Evolutionary conservation across 2,329 filamentous ascomycete genomes (phyloP).

Genomic region (Diaporthe helianthi): DNA sequence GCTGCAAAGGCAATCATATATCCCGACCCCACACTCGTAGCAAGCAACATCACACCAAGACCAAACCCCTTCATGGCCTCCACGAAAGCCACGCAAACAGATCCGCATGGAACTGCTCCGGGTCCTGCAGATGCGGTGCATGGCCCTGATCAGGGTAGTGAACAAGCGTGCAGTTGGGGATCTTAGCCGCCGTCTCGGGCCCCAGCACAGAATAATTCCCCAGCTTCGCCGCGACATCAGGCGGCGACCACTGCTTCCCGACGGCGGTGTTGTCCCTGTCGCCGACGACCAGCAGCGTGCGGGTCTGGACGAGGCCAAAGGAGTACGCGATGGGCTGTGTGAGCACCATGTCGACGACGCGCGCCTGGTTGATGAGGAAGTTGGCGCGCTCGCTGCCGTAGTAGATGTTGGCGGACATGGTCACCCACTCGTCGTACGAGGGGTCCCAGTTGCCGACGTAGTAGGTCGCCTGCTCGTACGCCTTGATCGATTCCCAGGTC

Average conservation of each 20-base stretch:
- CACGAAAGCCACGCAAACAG: neutral
- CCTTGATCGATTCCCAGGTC: slow-evolving; percentile 13
- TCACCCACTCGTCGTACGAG: slow-evolving; percentile 18
- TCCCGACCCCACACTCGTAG: neutral
- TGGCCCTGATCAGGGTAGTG: slow-evolving; percentile 14
- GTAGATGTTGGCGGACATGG: slow-evolving; percentile 19
- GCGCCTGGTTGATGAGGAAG: slow-evolving; percentile 15
- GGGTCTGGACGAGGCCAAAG: neutral
- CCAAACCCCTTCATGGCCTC: neutral
- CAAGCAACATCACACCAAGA: too few species aligned
- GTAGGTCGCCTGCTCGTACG: slow-evolving; percentile 9
- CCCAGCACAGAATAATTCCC: slow-evolving; percentile 15
- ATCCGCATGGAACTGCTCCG: neutral
- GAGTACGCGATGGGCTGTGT: slow-evolving; percentile 23
- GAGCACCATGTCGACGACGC: slow-evolving; percentile 24
- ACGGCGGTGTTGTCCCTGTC: slow-evolving; percentile 17
- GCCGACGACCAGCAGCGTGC: neutral
- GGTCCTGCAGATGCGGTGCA: neutral
- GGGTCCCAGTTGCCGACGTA: slow-evolving; percentile 14
- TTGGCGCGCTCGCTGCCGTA: slow-evolving; percentile 13
- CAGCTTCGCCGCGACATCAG: neutral
- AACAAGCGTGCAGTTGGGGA: neutral
- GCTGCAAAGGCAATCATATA: neutral
- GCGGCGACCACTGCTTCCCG: slow-evolving; percentile 11
- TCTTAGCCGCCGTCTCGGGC: neutral